Conservation (phyloP, 176 grass and related monocot genomes). For the Oryza coarctata region DNA sequence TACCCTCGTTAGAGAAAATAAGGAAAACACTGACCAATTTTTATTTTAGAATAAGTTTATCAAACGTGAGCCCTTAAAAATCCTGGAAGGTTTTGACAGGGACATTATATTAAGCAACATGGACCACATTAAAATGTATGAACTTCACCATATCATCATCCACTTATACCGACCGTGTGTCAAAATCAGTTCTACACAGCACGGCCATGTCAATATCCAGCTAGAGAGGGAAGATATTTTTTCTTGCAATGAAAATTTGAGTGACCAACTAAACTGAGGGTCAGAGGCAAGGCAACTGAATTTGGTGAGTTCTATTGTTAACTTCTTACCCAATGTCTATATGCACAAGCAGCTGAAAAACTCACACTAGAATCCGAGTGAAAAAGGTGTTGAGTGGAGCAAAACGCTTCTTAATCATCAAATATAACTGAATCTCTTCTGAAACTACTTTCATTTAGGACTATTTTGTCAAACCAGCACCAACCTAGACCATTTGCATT, state of each 20-base stretch:
- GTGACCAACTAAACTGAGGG: background rate
- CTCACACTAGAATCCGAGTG: background rate
- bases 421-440: background rate
- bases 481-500: background rate
- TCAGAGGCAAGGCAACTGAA: background rate
- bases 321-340: too few relatives aligned
- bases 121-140: background rate
- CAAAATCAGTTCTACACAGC: background rate
- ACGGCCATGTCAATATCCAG: background rate
- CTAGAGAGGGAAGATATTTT: background rate
- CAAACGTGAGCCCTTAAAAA: background rate
- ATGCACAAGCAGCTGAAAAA: background rate
- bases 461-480: background rate
- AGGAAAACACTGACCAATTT: background rate
- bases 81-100: background rate
- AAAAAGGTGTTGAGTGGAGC: background rate
- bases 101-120: constrained; percentile 5
- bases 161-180: background rate
- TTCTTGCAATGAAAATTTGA: background rate
- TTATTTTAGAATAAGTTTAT: background rate
- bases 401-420: too few relatives aligned
- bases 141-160: background rate
- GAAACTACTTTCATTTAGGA: background rate
- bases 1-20: background rate
- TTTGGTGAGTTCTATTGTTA: background rate